Percentiles rank a stretch among this genome's conserved stretches.
phyloP scores from a whole-genome alignment of 2,329 filamentous ascomycete genomes.

The Cytospora schulzeri region DNA sequence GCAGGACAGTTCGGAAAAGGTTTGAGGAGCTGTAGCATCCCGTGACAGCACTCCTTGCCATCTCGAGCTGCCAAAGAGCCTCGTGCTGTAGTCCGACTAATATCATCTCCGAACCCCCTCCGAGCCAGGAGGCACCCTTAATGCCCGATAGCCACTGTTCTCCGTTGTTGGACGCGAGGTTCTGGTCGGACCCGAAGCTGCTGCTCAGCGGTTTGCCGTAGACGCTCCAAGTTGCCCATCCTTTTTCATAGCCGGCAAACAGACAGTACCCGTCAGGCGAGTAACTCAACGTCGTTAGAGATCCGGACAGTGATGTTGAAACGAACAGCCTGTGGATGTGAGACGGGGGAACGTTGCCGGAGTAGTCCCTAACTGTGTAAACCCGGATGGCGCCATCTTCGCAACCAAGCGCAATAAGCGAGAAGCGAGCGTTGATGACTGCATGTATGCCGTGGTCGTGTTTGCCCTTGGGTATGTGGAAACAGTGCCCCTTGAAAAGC shows the following conservation, averaged over 20 bases:
- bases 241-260: constrained; percentile 88
- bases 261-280: constrained; percentile 96
- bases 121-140: constrained; percentile 79
- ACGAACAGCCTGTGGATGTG: constrained; percentile 74
- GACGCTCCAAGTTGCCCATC: constrained; percentile 97
- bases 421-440: constrained; percentile 93
- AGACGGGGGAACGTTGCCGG: constrained; percentile 86
- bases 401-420: constrained; percentile 85
- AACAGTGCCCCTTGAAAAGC: constrained; percentile 88
- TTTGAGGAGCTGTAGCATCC: constrained; percentile 92
- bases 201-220: constrained; percentile 88
- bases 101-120: constrained; percentile 83
- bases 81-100: constrained; percentile 72
- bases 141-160: constrained; percentile 87
- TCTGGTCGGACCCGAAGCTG: constrained; percentile 74
- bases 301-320: constrained; percentile 68
- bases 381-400: constrained; percentile 77
- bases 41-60: constrained; percentile 90
- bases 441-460: constrained; percentile 68
- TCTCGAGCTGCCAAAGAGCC: constrained; percentile 83
- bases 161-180: constrained; percentile 65
- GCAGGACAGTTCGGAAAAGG: constrained; percentile 82
- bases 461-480: constrained; percentile 70
- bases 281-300: constrained; percentile 75
- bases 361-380: constrained; percentile 93